Evolutionary conservation across 108 stramenopile species (phyloP), one percentile per base, ranked within the genome.

Genomic region (Stephanodiscus minutulus): DNA sequence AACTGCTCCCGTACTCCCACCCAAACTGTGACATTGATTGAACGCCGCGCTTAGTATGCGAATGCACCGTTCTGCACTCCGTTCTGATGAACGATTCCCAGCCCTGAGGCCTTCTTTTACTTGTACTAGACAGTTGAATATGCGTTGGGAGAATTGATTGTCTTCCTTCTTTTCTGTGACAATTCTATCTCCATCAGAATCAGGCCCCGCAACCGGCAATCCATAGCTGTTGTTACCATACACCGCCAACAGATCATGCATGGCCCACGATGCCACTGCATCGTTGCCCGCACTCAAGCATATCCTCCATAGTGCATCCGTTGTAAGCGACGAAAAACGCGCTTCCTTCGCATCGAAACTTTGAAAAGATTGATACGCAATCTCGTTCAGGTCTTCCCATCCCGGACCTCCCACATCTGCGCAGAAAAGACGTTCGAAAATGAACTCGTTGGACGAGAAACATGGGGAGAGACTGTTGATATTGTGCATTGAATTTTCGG

Each of bases 241-340:
- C 15, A 92, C 80, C 31, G 70, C 56, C 39, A 96, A 79, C n/a
- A 96, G 68, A 65, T 93, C 92, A 43, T 82, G 85, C 91, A 89
- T 93, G n/a, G 95, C 91, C 25, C 76, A 68, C 5, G 78, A 44
- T n/a, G 92, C 95, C 50, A 96, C 92, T 62, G 64, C 37, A 61
- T 90, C 83, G 55, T 82, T 83, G 20, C 83, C 82, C 20, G 89
- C 77, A 17, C 71, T 73, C 28, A 96, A 81, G 49, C 90, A 88
- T 37, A 96, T 93, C 64, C 83, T 76, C 95, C 95, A 96, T 36
- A 93, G 67, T 25, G 90, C 87, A 70, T 93, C 92, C 31, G 91
- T 58, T 21, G 88, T 88, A 52, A 79, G 76, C 56, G 64, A 28
- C 22, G 77, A 64, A 37, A 49, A 25, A 44, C 73, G 82, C 29